phyloP scores from a whole-genome alignment of 148 eudicot species.

The Rheum nobile region DNA sequence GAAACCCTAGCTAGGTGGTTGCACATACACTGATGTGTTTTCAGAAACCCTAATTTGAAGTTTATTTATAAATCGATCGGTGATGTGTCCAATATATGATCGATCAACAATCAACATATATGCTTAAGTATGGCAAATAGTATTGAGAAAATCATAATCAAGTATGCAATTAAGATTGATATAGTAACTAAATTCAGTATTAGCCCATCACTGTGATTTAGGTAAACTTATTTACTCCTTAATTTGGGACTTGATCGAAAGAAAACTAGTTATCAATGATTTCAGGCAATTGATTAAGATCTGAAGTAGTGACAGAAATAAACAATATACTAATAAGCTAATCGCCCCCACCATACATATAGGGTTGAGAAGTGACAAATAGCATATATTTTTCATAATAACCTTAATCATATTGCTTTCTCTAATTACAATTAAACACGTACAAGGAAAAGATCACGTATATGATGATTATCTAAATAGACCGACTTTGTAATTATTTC shows the following conservation, averaged over 20 bases:
- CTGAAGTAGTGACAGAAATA: background rate
- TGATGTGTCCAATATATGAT: too few relatives aligned
- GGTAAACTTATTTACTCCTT: too few relatives aligned
- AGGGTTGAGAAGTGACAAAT: background rate
- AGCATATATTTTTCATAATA: background rate
- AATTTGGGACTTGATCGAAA: background rate
- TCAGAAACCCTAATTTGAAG: background rate
- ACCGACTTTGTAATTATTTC: background rate
- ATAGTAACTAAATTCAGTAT: too few relatives aligned
- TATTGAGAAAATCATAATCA: too few relatives aligned
- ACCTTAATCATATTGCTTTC: background rate
- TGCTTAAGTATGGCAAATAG: background rate
- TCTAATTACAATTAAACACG: background rate
- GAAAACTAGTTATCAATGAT: background rate
- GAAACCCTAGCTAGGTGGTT: background rate
- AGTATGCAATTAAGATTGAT: too few relatives aligned
- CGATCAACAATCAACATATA: background rate
- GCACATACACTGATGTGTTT: background rate
- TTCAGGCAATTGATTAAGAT: background rate
- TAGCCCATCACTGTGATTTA: too few relatives aligned
- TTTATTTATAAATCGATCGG: background rate
- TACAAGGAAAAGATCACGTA: background rate
- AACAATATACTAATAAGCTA: background rate
- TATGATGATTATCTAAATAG: background rate
- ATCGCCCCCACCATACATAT: background rate